Conservation (phyloP, 805 yeast species). For the Candida quercuum region DNA sequence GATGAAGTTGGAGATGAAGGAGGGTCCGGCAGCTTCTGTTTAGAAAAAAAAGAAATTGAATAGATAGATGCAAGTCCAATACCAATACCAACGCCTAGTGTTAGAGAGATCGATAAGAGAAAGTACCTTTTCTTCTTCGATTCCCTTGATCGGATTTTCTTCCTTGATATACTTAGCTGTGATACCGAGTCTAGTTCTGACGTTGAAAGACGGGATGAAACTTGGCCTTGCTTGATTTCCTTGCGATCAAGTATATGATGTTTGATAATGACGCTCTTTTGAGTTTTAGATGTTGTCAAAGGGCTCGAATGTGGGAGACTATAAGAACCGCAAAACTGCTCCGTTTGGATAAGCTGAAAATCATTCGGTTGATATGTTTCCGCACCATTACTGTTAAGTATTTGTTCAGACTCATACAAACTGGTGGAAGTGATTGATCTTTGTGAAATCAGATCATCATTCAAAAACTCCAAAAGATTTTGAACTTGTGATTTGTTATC, state of each 20-base stretch:
- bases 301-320: too few species aligned
- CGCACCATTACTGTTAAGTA: too few species aligned
- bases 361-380: not conserved
- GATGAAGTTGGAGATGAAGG: conserved; percentile 2
- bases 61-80: conserved; percentile 21
- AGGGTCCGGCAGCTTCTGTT: not conserved
- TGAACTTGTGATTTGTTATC: conserved; percentile 15
- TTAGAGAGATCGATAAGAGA: conserved; percentile 13
- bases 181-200: too few species aligned
- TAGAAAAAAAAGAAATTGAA: conserved; percentile 3
- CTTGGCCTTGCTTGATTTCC: too few species aligned
- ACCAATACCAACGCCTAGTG: conserved; percentile 22
- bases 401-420: not conserved
- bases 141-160: conserved; percentile 11
- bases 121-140: conserved; percentile 6
- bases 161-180: too few species aligned
- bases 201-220: too few species aligned
- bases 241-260: conserved; percentile 7
- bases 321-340: too few species aligned
- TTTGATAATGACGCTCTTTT: conserved; percentile 9
- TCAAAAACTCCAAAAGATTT: conserved; percentile 16
- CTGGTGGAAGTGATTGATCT: conserved; percentile 2
- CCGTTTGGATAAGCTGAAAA: not conserved
- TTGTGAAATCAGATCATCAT: conserved; percentile 13
- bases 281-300: too few species aligned